Evolutionary conservation across 148 eudicot species (phyloP), one percentile per base, ranked within the genome.

Genomic region (Camellia lanceoleosa): DNA sequence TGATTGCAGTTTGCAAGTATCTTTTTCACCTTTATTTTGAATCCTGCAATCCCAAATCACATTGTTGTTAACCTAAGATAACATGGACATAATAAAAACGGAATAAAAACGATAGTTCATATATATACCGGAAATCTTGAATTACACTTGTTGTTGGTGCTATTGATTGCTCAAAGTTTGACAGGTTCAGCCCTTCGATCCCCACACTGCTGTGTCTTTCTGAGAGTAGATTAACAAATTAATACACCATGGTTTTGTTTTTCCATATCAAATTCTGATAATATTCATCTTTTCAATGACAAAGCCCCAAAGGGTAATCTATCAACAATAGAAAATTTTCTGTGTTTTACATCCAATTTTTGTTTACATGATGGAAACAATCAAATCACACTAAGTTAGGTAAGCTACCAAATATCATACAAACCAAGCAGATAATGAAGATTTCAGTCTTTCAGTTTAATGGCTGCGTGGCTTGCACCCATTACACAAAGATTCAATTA

Each of bases 151-250:
- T 90, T 30, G 82, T 80, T 5, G 92, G 87, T 71, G 89, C 83
- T 84, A 87, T 85, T 7, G 88, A 74, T 7, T 71, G 82, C 72
- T 91, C 91, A 58, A 88, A 92, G 79, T 85, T 91, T 1, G 92
- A 91, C 14, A 94, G 85, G 78, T 91, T 89, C 4, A 92, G 85
- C 58, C 91, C 88, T 86, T 91, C 92, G 38, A 94, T 83, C 65
- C 87, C 84, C 1, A 83, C 75, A 65, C 86, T 86, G 3, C 80
- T 77, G 20, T 85, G 90, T 75, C 89, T 87, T 87, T 90, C 97
- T 94, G 98, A 81, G 66, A 81, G 59, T 71, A 62, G 1, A 51
- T 15, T 71, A 49, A 79, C 13, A 79, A 54, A 12, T 82, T 65
- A 79, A 41, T 38, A 18, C 30, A 23, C 23, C 61, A 59, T 43